Conservation (phyloP, 2,329 filamentous ascomycete species). For the Byssoonygena ceratinophila region DNA sequence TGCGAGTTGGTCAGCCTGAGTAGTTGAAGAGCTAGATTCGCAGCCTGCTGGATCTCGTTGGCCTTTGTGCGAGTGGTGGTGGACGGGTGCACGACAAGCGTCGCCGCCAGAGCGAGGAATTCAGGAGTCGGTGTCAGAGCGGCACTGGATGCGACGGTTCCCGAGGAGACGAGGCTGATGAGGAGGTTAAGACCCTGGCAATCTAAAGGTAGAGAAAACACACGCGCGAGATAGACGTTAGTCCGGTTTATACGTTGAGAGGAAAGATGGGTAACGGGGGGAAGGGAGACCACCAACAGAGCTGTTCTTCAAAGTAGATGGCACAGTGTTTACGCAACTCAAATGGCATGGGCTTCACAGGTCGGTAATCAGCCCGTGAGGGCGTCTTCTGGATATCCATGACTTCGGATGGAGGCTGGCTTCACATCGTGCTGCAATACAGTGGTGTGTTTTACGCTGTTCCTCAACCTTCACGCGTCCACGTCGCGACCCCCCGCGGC, state of each 20-base stretch:
- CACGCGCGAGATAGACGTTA: background rate
- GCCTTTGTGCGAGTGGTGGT: conserved; percentile 63
- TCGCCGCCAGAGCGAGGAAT: conserved; percentile 66
- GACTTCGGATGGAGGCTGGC: background rate
- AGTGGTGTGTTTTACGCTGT: too few species aligned
- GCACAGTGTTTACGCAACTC: conserved; percentile 57
- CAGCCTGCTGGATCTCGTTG: conserved; percentile 50
- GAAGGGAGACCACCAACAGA: conserved; percentile 43
- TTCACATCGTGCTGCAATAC: too few species aligned
- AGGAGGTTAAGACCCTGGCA: conserved; percentile 53
- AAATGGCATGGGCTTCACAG: conserved; percentile 48
- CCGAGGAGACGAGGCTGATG: conserved; percentile 32
- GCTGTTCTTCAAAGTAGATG: conserved; percentile 64
- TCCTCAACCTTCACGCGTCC: too few species aligned
- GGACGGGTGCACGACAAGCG: conserved; percentile 68
- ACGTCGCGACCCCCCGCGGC: too few species aligned
- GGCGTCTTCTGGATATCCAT: background rate
- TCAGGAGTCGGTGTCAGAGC: conserved; percentile 58
- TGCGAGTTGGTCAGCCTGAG: conserved; percentile 56
- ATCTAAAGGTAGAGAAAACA: conserved; percentile 20
- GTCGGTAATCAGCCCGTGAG: conserved; percentile 37
- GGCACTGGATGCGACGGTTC: conserved; percentile 33
- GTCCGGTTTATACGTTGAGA: background rate
- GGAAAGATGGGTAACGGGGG: conserved; percentile 12
- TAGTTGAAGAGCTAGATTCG: conserved; percentile 58